Conservation (phyloP, 1,284 basidiomycete genomes). For the Apiotrichum gamsii region DNA sequence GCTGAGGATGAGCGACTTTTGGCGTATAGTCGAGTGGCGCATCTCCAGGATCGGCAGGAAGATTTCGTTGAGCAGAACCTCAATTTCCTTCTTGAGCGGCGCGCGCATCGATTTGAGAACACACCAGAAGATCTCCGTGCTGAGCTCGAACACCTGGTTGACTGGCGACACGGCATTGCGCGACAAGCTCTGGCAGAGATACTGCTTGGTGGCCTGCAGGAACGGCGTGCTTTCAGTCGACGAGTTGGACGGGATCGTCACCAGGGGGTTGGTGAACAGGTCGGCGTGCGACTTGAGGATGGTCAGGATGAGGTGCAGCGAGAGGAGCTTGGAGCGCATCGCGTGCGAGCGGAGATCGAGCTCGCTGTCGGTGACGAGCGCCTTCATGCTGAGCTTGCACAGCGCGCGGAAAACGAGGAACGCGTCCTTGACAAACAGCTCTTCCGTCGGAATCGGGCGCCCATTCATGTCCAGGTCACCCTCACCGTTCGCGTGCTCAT, state of each 20-base stretch:
- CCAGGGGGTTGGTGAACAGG: conserved; percentile 74
- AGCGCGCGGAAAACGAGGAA: conserved; percentile 92
- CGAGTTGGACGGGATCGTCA: conserved; percentile 82
- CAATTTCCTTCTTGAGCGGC: conserved; percentile 99
- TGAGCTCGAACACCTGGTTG: conserved; percentile 94
- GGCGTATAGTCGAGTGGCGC: conserved; percentile 90
- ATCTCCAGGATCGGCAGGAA: conserved; percentile 99
- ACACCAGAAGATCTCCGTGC: conserved; percentile 98
- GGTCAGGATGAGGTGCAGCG: conserved; percentile 86
- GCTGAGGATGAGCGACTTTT: conserved; percentile 82
- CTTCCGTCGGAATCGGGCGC: conserved; percentile 50
- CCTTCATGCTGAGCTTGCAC: conserved; percentile 97
- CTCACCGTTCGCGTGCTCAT: conserved; percentile 17
- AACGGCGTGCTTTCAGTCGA: conserved; percentile 80
- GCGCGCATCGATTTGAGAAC: conserved; percentile 88
- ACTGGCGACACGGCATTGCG: conserved; percentile 94
- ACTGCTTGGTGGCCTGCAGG: conserved; percentile 87
- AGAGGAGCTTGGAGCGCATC: conserved; percentile 90
- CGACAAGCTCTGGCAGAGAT: conserved; percentile 86
- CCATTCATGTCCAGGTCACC: conserved; percentile 32
- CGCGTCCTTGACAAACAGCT: conserved; percentile 89
- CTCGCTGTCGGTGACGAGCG: conserved; percentile 85
- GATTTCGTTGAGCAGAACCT: conserved; percentile 95
- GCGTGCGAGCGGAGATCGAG: conserved; percentile 87
- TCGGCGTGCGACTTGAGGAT: conserved; percentile 85